Conservation (phyloP, 1,139 yeast species). For the Candida labiduridarum region DNA sequence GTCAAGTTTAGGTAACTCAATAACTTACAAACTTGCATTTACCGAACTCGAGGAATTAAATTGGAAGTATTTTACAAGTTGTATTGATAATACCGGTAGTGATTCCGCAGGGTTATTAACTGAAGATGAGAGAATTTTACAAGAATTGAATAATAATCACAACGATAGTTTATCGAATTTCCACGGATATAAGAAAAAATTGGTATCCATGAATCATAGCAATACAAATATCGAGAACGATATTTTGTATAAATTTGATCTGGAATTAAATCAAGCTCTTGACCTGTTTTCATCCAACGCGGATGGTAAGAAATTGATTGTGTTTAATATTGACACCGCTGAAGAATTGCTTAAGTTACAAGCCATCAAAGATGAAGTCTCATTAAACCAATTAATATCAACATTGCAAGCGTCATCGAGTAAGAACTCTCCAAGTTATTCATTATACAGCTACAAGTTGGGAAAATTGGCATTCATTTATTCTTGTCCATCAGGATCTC, state of each 20-base stretch:
- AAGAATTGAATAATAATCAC: slow-evolving; percentile 38
- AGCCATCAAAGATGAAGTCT: slow-evolving; percentile 18
- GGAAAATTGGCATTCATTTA: slow-evolving; percentile 60
- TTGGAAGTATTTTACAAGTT: slow-evolving; percentile 47
- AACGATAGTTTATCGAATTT: slow-evolving; percentile 2
- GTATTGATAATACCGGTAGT: slow-evolving; percentile 32
- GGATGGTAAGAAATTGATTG: slow-evolving; percentile 23
- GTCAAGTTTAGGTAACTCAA: slow-evolving; percentile 68
- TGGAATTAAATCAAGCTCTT: slow-evolving; percentile 26
- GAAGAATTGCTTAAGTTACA: slow-evolving; percentile 32
- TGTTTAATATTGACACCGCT: slow-evolving; percentile 34
- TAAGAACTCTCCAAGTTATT: slow-evolving; percentile 47
- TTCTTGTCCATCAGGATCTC: slow-evolving; percentile 88
- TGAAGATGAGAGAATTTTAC: slow-evolving; percentile 58
- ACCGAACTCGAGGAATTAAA: slow-evolving; percentile 61
- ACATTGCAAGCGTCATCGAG: slow-evolving; percentile 20
- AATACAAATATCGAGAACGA: slow-evolving; percentile 12
- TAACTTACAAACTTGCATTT: slow-evolving; percentile 61
- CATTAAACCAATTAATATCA: slow-evolving; percentile 23
- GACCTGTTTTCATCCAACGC: slow-evolving; percentile 18
- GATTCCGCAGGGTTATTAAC: slow-evolving; percentile 45
- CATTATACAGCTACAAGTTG: slow-evolving; percentile 47
- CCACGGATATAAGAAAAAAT: slow-evolving; percentile 27
- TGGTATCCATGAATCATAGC: slow-evolving; percentile 37
- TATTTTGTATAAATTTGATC: slow-evolving; percentile 33